phyloP scores from a whole-genome alignment of 2,329 filamentous ascomycete genomes.

The Sporothrix protearum region DNA sequence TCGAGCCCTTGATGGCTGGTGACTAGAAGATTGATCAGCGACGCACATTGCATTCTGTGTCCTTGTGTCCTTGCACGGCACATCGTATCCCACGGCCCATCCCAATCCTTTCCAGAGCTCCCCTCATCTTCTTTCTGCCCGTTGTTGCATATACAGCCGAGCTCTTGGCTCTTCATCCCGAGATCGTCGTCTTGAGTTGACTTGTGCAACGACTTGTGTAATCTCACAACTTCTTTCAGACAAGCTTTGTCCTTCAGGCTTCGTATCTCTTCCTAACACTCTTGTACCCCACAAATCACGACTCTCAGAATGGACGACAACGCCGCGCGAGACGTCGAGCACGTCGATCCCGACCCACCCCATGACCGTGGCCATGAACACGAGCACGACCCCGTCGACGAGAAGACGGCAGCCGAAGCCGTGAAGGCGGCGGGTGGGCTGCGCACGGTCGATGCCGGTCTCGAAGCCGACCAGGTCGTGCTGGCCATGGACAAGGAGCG shows the following conservation, averaged over 20 bases:
- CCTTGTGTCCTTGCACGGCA: background rate
- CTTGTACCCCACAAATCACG: background rate
- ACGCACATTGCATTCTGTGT: background rate
- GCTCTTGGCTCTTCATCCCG: background rate
- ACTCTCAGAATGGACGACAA: background rate
- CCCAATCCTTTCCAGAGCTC: background rate
- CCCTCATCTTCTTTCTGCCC: background rate
- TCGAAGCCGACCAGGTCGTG: constrained; percentile 20
- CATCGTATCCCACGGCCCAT: background rate
- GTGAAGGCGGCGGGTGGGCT: constrained; percentile 6
- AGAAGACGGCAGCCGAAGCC: constrained; percentile 5
- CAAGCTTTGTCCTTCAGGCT: background rate
- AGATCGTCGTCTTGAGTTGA: background rate
- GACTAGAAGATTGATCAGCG: background rate
- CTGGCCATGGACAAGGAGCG: constrained; percentile 17
- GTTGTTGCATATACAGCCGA: background rate
- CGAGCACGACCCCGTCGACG: constrained; percentile 1
- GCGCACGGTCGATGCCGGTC: constrained; percentile 22
- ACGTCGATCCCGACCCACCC: constrained; percentile 5
- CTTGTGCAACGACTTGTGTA: background rate
- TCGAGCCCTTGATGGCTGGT: background rate
- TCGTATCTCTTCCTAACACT: background rate
- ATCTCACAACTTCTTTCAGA: background rate
- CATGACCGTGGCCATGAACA: constrained; percentile 4
- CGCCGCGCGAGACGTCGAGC: constrained; percentile 16